A percentile compares a stretch with the other conserved stretches of the same genome.
Conservation (phyloP, 768 basidiomycete genomes). For the Pleurotus giganteus region DNA sequence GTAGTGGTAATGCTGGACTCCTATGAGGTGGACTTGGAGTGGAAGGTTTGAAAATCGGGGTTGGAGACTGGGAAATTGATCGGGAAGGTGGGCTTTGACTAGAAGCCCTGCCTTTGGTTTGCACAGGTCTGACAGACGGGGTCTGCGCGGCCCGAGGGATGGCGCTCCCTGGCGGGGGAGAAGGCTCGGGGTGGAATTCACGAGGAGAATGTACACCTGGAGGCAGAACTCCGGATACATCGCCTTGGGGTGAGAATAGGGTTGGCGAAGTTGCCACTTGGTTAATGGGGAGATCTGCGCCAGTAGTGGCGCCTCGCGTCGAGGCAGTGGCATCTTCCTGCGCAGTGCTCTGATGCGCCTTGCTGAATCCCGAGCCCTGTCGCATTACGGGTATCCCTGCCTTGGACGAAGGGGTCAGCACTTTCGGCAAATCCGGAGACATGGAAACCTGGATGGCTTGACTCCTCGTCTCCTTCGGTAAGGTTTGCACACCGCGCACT, state of each 20-base stretch:
- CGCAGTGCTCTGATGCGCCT: slow-evolving; percentile 28
- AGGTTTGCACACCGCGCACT: slow-evolving; percentile 71
- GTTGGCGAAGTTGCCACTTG: slow-evolving; percentile 11
- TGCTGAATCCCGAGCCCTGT: slow-evolving; percentile 16
- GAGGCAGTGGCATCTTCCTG: slow-evolving; percentile 20
- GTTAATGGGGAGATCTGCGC: slow-evolving; percentile 11
- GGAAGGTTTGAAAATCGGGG: background rate
- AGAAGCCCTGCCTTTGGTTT: background rate
- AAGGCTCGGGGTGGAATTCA: slow-evolving; percentile 17
- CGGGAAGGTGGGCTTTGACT: background rate
- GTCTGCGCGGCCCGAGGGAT: slow-evolving; percentile 5
- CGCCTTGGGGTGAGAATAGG: slow-evolving; percentile 3
- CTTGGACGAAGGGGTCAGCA: slow-evolving; percentile 1
- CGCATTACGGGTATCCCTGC: slow-evolving; percentile 12
- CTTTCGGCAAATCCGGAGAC: slow-evolving; percentile 18
- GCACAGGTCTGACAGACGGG: background rate
- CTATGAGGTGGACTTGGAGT: slow-evolving; percentile 1
- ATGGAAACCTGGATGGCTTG: slow-evolving; percentile 59
- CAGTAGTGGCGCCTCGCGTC: slow-evolving; percentile 21
- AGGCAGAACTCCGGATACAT: background rate
- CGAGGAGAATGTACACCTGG: slow-evolving; percentile 20
- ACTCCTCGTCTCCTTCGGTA: slow-evolving; percentile 47
- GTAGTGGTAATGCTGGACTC: background rate
- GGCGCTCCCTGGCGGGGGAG: slow-evolving; percentile 14
- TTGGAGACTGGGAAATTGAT: slow-evolving; percentile 11